Percentiles rank a stretch among this genome's conserved stretches.
Evolutionary conservation across 2,329 filamentous ascomycete genomes (phyloP).

Genomic region (Aspergillus persii): DNA sequence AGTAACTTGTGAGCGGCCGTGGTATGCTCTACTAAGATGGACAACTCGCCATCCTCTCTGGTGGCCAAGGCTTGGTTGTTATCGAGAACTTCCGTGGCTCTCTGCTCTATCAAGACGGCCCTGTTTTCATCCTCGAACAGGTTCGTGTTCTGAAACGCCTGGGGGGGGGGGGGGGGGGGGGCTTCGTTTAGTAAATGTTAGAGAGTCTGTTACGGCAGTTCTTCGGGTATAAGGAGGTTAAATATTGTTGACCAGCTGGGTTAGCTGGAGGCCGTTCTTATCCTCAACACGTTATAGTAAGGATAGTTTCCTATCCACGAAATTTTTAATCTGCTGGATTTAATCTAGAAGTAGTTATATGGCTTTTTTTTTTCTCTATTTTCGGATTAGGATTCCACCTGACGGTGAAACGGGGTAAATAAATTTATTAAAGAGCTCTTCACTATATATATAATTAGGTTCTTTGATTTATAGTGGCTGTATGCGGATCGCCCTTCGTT

Average conservation of each 20-base stretch:
- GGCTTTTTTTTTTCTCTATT: conserved; percentile 41
- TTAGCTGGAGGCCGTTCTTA: conserved; percentile 14
- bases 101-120: too few species aligned
- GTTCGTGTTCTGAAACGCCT: too few species aligned
- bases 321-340: conserved; percentile 31
- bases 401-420: conserved; percentile 28
- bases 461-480: conserved; percentile 82
- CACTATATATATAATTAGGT: conserved; percentile 82
- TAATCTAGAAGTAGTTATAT: conserved; percentile 37
- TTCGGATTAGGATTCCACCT: conserved; percentile 14
- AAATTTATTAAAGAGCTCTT: conserved; percentile 87
- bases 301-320: conserved; percentile 24
- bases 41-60: conserved; percentile 55
- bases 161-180: too few species aligned
- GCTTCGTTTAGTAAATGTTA: conserved; percentile 20
- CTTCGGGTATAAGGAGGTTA: neutral
- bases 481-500: conserved; percentile 82
- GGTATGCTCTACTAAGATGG: conserved; percentile 81
- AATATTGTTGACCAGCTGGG: neutral
- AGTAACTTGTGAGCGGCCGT: conserved; percentile 84
- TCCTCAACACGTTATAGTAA: conserved; percentile 18
- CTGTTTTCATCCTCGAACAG: conserved; percentile 27
- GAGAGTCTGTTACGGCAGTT: conserved; percentile 11
- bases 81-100: conserved; percentile 7
- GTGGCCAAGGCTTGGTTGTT: neutral